phyloP scores from a whole-genome alignment of 2,329 filamentous ascomycete species.

The Blastomyces parvus region DNA sequence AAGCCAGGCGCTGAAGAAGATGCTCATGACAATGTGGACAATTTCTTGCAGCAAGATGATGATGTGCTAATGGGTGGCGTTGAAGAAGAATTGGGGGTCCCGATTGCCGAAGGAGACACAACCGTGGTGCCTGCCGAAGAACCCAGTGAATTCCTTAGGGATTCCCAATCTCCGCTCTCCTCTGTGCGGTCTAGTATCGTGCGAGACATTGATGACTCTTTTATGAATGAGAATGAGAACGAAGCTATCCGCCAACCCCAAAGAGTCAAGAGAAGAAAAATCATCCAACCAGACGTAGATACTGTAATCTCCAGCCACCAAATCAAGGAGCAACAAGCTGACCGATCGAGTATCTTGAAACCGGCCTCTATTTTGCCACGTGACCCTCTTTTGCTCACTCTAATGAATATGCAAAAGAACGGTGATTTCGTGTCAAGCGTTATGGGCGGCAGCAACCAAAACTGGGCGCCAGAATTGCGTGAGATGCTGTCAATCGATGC shows the following conservation, averaged over 20 bases:
- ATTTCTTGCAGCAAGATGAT: constrained; percentile 47
- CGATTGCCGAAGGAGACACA: constrained; percentile 47
- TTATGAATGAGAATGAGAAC: constrained; percentile 49
- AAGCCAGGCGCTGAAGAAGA: constrained; percentile 29
- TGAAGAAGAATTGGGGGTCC: constrained; percentile 48
- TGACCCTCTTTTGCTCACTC: constrained; percentile 73
- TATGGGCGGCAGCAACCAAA: constrained; percentile 66
- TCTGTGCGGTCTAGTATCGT: constrained; percentile 43
- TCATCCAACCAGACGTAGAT: constrained; percentile 70
- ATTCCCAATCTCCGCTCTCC: constrained; percentile 47
- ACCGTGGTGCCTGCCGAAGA: constrained; percentile 21
- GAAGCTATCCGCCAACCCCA: constrained; percentile 57
- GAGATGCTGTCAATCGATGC: constrained; percentile 85
- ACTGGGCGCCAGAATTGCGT: constrained; percentile 86
- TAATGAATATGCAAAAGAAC: constrained; percentile 85
- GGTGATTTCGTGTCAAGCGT: constrained; percentile 84
- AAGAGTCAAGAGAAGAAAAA: constrained; percentile 67
- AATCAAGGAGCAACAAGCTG: constrained; percentile 77
- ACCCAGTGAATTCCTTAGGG: constrained; percentile 29
- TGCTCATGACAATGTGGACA: constrained; percentile 48
- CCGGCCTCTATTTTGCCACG: constrained; percentile 73
- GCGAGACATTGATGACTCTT: constrained; percentile 52
- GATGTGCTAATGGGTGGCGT: constrained; percentile 38
- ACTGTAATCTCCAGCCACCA: constrained; percentile 67
- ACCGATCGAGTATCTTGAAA: constrained; percentile 78